Evolutionary conservation across 2,329 filamentous ascomycete species (phyloP), one percentile per base, ranked within the genome.

Genomic region (Lasiodiplodia theobromae): DNA sequence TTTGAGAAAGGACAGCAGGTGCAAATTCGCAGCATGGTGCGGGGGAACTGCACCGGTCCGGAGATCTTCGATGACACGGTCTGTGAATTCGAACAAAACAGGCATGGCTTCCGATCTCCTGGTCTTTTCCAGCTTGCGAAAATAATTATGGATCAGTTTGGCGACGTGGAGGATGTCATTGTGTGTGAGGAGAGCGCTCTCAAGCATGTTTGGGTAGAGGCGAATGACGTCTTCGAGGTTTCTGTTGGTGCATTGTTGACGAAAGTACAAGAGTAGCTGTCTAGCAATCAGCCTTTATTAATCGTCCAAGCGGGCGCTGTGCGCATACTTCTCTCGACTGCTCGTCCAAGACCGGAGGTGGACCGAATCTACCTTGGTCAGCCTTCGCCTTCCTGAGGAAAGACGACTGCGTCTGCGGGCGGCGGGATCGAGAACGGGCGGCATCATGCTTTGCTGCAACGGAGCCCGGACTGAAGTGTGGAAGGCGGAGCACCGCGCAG

Each of bases 1-100:
- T 69, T 84, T 85, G 74, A 82, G 82, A 54, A 83, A 79, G 38
- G 78, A 78, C 38, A 87, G 74, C 18, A 86, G 71, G 71, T 85
- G 83, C n/a, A 85, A 70, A 71, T 80, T 78, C 57, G 83, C 78
- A 56, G 71, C 66, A n/a, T 76, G 70, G 70, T 80, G 74, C 11
- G 82, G 79, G 21, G 75, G 74, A 11, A 83, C 69, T 1, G 71
- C 63, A 4, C 78, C 78, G 2, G 71, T 73, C 37, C 75, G 73
- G 11, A 85, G 73, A 70, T 85, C 81, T 8, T 77, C 54, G 3
- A 52, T 38, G n/a, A 65, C 18, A 25, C 23, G 66, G 14, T 68
- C 49, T 18, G 49, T 16, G 31, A 62, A 67, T 16, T 53, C 23
- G 16, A 67, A 37, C 18, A 67, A 47, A 5, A n/a, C 23, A 18